Conservation (phyloP, 1,139 yeast genomes). For the Suhomyces ambrosiae region DNA sequence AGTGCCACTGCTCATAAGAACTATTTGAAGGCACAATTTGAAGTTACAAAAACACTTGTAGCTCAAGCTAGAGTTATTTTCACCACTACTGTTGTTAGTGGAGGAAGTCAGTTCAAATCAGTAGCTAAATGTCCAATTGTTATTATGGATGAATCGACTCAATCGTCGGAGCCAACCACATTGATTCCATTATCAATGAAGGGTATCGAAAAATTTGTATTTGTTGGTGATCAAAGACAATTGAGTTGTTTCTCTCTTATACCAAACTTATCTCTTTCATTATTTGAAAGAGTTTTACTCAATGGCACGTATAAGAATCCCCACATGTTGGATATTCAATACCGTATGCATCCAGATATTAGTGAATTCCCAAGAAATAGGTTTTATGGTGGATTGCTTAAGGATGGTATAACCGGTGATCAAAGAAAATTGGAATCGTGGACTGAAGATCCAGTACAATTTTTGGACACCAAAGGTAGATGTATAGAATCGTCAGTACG, state of each 20-base stretch:
- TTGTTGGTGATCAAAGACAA: slow-evolving; percentile 74
- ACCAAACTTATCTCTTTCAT: slow-evolving; percentile 57
- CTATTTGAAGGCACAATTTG: slow-evolving; percentile 44
- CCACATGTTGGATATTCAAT: slow-evolving; percentile 71
- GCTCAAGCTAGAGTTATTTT: slow-evolving; percentile 70
- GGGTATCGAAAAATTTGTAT: slow-evolving; percentile 65
- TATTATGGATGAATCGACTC: slow-evolving; percentile 49
- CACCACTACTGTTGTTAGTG: slow-evolving; percentile 73
- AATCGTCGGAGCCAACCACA: slow-evolving; percentile 70
- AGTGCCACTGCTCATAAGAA: slow-evolving; percentile 51
- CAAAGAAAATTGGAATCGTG: slow-evolving; percentile 48
- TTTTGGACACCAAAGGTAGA: slow-evolving; percentile 52
- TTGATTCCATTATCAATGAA: slow-evolving; percentile 70
- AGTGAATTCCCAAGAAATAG: slow-evolving; percentile 63
- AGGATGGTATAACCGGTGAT: slow-evolving; percentile 60
- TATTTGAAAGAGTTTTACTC: slow-evolving; percentile 58
- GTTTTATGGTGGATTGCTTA: slow-evolving; percentile 56
- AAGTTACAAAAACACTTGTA: slow-evolving; percentile 50
- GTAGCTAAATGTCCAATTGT: slow-evolving; percentile 63
- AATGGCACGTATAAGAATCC: slow-evolving; percentile 61
- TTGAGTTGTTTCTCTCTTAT: slow-evolving; percentile 67
- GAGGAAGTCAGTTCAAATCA: slow-evolving; percentile 62
- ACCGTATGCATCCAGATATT: slow-evolving; percentile 66
- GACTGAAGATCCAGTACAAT: slow-evolving; percentile 48
- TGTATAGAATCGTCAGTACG: slow-evolving; percentile 48